These are phyloP conservation scores for Yamadazyma spencermartinsiae DNA, from an alignment of 1,139 yeast species.

Conservation along the genomic window DNA sequence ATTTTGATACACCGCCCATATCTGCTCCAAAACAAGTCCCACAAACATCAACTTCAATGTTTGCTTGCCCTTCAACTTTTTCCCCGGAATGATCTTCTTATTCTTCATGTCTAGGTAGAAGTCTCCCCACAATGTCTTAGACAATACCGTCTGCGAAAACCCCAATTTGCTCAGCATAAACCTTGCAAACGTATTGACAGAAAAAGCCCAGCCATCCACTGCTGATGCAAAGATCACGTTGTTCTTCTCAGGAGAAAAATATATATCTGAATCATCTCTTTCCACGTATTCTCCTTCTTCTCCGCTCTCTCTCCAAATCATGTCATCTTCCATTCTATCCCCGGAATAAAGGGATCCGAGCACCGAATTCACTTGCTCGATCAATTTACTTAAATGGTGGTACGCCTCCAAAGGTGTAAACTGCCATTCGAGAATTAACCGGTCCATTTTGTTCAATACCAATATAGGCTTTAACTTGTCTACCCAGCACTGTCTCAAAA, in stretches of 20 bases:
- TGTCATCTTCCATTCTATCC: slow-evolving; percentile 88
- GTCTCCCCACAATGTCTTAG: slow-evolving; percentile 96
- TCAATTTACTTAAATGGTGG: slow-evolving; percentile 68
- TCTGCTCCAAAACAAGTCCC: slow-evolving; percentile 79
- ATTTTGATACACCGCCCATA: slow-evolving; percentile 87
- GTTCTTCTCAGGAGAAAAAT: slow-evolving; percentile 85
- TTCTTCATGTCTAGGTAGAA: slow-evolving; percentile 86
- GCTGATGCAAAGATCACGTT: slow-evolving; percentile 96
- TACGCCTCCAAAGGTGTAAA: slow-evolving; percentile 86
- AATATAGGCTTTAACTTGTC: slow-evolving; percentile 86
- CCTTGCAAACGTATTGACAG: slow-evolving; percentile 82
- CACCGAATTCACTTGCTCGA: slow-evolving; percentile 94
- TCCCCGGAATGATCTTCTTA: slow-evolving; percentile 70
- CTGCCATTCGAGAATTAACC: slow-evolving; percentile 79
- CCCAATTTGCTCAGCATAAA: slow-evolving; percentile 85
- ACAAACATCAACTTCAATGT: slow-evolving; percentile 80
- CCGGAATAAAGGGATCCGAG: slow-evolving; percentile 93
- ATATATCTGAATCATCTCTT: slow-evolving; percentile 77
- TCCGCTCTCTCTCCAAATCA: slow-evolving; percentile 74
- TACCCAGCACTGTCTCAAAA: slow-evolving; percentile 92
- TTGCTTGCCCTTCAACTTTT: slow-evolving; percentile 48
- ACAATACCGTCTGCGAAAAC: slow-evolving; percentile 73
- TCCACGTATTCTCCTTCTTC: slow-evolving; percentile 63
- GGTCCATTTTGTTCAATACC: slow-evolving; percentile 91
- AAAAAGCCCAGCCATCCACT: slow-evolving; percentile 97